Base-by-base conservation (phyloP, 306 rosid genomes). In the Cicer bijugum region DNA sequence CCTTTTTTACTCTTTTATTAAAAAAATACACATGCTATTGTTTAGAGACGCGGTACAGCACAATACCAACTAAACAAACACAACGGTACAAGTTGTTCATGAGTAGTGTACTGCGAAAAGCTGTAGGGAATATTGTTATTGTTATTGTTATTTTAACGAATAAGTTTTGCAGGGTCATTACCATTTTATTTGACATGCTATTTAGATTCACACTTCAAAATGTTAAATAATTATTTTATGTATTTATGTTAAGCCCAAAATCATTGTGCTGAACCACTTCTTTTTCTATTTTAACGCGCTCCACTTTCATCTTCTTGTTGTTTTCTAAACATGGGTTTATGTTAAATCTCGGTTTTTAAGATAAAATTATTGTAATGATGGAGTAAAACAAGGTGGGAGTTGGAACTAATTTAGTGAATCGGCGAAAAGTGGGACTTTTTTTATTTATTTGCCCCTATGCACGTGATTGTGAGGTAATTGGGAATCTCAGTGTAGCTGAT, bases 391-490 rank as follows among this genome's bases (percentile, higher is more conserved):
- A 53, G 73, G 62, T 58, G 1, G 82, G 53, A 55, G 70, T 64
- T 62, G 61, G 16, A 46, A 50, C 8, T 8, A 16, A 23, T 39
- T 7, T 37, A 20, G 53, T 43, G 43, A 69, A 62, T 51, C 12
- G 45, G 50, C 5, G 20, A 17, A 69, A 75, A 69, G 74, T 75
- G 33, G 48, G 57, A 15, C 8, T 52, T 46, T 74, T 46, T 74
- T 23, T 23, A 23, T 23, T 23, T 59, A 38, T 70, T 77, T 71
- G 6, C 33, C 12, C 39, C 5, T 14, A 47, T 84, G 82, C 89
- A 88, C 87, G 91, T 90, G 90, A 77, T 81, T 5, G n/a, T n/a
- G 67, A 17, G 12, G 82, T 16, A 46, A 78, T 65, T 60, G 82
- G 87, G 84, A 86, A 80, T 89, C 79, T 66, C 0, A 28, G 35